Evolutionary conservation across 2,329 filamentous ascomycete genomes (phyloP), one percentile per base, ranked within the genome.

Genomic region (Capronia americana): DNA sequence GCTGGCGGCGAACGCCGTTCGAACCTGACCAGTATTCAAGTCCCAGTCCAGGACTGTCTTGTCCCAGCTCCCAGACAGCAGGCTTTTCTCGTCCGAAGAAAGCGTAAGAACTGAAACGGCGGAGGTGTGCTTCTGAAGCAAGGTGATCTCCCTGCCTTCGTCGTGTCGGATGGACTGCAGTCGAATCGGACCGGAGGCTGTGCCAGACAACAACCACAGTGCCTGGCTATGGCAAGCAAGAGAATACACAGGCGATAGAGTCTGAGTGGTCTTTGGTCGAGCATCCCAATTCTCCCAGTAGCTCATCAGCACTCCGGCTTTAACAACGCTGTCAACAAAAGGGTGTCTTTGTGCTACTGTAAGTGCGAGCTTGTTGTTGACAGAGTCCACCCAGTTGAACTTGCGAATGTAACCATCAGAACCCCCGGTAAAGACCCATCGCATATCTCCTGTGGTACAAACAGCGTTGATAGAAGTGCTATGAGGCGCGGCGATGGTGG

Each of bases 211-310:
- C 10, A 98, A 81, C 95, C 95, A 99, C 2, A 98, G 81, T 0
- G 92, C 93, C 73, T 95, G 88, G 53, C 92, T 92, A 69, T 99
- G 92, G 4, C 96, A 90, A 1, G 95, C 95, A 28, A 99, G 83
- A 6, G 93, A 96, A 78, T 99, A 99, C 0, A 99, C 94, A 0
- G 95, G 93, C 10, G 92, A 96, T 1, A 77, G 73, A 24, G 62
- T 46, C 12, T 61, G 60, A 6, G 63, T 63, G 2, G 67, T 64
- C 8, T 64, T 51, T 14, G 64, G 61, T 54, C 80, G 79, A 1
- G 88, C 87, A 75, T 99, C 94, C 77, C 97, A 93, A 74, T 98
- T 99, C 78, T 97, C 95, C 95, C 95, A 99, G 78, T 99, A 99
- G 59, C 92, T 96, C 86, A 97, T 89, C 57, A 98, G 81, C 5